Conservation (phyloP, 805 yeast genomes). For the Lachancea meyersii region DNA sequence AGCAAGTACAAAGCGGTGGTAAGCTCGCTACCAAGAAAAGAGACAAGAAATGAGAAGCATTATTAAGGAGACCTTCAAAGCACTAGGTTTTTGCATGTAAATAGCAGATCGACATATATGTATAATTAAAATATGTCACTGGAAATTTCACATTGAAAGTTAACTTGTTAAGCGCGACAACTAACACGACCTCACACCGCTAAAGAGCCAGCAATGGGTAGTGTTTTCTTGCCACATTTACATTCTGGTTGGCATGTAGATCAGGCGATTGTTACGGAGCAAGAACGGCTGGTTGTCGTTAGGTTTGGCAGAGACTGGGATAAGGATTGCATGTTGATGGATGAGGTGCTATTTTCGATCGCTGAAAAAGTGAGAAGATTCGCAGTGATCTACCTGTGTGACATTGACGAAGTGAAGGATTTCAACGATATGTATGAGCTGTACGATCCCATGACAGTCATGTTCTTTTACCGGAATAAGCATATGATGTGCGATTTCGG, state of each 20-base stretch:
- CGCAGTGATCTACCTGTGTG: constrained; percentile 84
- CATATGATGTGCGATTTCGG: constrained; percentile 99
- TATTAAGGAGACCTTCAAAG: background rate
- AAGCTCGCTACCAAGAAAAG: constrained; percentile 29
- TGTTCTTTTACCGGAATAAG: constrained; percentile 89
- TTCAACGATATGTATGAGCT: constrained; percentile 52
- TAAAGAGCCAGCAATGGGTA: constrained; percentile 48
- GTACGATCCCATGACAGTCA: constrained; percentile 83
- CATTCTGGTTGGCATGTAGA: constrained; percentile 95
- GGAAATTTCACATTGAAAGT: too few relatives aligned
- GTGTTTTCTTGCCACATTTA: constrained; percentile 74
- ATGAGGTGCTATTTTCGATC: constrained; percentile 70
- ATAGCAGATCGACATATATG: background rate
- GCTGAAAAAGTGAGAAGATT: constrained; percentile 83
- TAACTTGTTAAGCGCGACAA: too few relatives aligned
- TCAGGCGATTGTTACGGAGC: constrained; percentile 93
- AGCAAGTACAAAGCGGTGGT: constrained; percentile 30
- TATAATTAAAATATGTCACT: background rate
- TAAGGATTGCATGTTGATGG: constrained; percentile 81
- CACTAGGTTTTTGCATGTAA: background rate
- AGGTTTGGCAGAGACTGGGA: constrained; percentile 81
- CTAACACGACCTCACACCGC: background rate
- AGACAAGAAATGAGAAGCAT: constrained; percentile 18
- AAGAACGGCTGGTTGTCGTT: constrained; percentile 77
- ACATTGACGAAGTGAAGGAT: constrained; percentile 82